Evolutionary conservation across 768 basidiomycete genomes (phyloP), one percentile per base, ranked within the genome.

Genomic region (Tricholoma saponaceum): DNA sequence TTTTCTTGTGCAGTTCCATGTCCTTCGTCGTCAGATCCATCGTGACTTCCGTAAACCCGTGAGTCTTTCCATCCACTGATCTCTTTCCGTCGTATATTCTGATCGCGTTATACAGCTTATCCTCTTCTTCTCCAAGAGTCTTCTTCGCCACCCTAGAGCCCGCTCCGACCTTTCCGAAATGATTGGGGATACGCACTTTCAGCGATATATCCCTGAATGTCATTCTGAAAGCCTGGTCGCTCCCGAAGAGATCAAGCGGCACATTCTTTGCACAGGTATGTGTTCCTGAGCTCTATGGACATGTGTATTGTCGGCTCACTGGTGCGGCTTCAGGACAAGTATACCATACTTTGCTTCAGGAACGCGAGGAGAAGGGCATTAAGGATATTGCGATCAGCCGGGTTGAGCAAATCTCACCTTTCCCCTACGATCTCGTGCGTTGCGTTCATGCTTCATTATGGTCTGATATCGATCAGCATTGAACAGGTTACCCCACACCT

Each of bases 1-100:
- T 32, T 35, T 26, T 57, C 8, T 61, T 46, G 3, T 9, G 16
- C 25, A 89, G 87, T 97, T 94, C 92, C 95, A 96, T 69, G 92
- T 96, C 58, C 89, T 98, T 51, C 92, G 95, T 72, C 89, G 96
- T 60, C 96, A 98, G 74, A 92, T 91, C 68, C 90, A 95, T 73
- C 92, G 97, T 64, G 97, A 98, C 70, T 98, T 94, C 90, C 87
- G 96, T 67, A 98, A 98, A 78, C 96, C 96, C 46, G 89, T 92
- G 66, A 54, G 83, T 69, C 6, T 10, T 20, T 37, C 44, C 9
- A 59, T n/a, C 33, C 47, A 37, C 7, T 4, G 33, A 25, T 52
- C 43, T 57, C 7, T 50, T n/a, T n/a, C n/a, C n/a, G 22, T 49
- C 25, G 10, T 9, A 22, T 25, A 54, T 3, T 3, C 44, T 55